These are phyloP conservation scores for Colletotrichum tabaci DNA, from an alignment of 2,329 filamentous ascomycete genomes.

Conservation along the genomic window DNA sequence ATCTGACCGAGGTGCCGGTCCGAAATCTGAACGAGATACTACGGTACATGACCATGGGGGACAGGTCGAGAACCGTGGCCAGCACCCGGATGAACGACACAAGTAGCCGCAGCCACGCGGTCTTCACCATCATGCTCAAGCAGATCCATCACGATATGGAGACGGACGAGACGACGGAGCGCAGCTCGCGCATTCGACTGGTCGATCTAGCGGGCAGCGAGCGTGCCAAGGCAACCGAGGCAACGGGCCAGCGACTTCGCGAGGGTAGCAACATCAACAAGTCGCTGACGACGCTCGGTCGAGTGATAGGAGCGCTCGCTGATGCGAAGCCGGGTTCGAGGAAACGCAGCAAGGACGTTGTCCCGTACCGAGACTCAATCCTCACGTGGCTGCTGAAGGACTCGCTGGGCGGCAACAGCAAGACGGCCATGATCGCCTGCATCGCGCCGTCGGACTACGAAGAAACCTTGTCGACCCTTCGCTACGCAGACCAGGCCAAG, in stretches of 20 bases:
- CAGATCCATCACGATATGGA: slow-evolving; percentile 98
- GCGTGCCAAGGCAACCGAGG: slow-evolving; percentile 94
- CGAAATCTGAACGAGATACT: slow-evolving; percentile 89
- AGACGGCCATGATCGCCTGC: slow-evolving; percentile 99
- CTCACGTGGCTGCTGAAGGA: slow-evolving; percentile 92
- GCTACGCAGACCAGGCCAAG: slow-evolving; percentile 98
- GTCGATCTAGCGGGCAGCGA: slow-evolving; percentile 97
- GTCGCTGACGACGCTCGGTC: slow-evolving; percentile 93
- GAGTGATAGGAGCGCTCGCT: slow-evolving; percentile 93
- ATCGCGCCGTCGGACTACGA: slow-evolving; percentile 97
- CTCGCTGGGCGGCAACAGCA: slow-evolving; percentile 94
- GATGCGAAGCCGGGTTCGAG: slow-evolving; percentile 73
- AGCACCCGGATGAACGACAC: slow-evolving; percentile 99
- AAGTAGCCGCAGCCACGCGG: slow-evolving; percentile 94
- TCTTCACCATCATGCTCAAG: slow-evolving; percentile 98
- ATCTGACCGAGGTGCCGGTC: slow-evolving; percentile 93
- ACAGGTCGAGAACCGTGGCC: slow-evolving; percentile 88
- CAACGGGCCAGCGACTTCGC: slow-evolving; percentile 89
- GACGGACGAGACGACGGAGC: slow-evolving; percentile 97
- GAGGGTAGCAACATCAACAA: slow-evolving; percentile 99
- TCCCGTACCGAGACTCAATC: slow-evolving; percentile 94
- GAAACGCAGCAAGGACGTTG: slow-evolving; percentile 73
- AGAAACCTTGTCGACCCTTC: slow-evolving; percentile 94
- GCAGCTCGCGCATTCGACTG: slow-evolving; percentile 91
- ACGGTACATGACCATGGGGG: slow-evolving; percentile 91